Evolutionary conservation across 495 filamentous ascomycete species (phyloP), one percentile per base, ranked within the genome.

Genomic region (Elaphomyces granulatus): DNA sequence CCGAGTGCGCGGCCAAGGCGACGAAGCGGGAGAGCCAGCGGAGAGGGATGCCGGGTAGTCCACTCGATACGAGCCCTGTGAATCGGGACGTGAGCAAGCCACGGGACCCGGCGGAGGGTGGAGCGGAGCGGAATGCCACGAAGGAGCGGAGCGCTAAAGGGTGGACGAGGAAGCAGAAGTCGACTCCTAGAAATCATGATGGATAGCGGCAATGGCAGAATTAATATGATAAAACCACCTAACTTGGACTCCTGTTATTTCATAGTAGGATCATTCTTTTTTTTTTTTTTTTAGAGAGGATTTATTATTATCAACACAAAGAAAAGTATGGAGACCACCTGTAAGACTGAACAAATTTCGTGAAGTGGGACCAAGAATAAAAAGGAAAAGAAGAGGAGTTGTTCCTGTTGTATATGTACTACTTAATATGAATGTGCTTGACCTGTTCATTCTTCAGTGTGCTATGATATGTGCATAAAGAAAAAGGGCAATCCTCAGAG

Each of bases 21-120:
- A 59, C 48, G 35, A 59, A 47, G 45, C 45, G 56, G 40, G 68
- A 64, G 38, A 51, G 35, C 32, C 38, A 44, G 36, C 15, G 35
- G 36, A 32, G 54, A 45, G 56, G 57, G 18, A 41, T 53, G 42
- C 37, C 44, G 7, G 50, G 54, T 28, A 67, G 71, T 43, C 70
- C 77, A 4, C 52, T 81, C 16, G 59, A 78, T 17, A 67, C 79
- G 33, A 75, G 71, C 35, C 67, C 71, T 0, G 74, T 69, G 15
- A 81, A 82, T 49, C 64, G 58, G 30, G 72, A 74, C 6, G 66
- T 75, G n/a, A 74, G 66, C 41, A 52, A 66, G 45, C 61, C 58
- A 50, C 52, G 67, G 40, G 55, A 53, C 4, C 42, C 54, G 20
- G 48, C 50, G 36, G 68, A 78, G 48, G 69, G 65, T 0, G 71